Base-by-base conservation (phyloP, 2,329 filamentous ascomycete genomes). In the Colletotrichum lindemuthianum region DNA sequence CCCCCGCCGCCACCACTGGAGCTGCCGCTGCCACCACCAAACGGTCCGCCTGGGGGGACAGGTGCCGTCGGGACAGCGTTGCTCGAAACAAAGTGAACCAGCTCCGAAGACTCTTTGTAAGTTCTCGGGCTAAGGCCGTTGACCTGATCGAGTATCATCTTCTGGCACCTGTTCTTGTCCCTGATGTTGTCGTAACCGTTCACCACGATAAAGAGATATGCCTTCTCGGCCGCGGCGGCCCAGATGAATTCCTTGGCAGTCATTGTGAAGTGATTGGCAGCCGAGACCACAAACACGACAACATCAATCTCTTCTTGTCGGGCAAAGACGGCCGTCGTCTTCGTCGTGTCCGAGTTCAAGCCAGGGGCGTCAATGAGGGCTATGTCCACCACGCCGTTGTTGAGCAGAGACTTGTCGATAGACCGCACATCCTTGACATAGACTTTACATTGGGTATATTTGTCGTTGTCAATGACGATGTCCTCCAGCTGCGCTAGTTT, bases 301-400 rank as follows among this genome's bases (percentile, higher is more conserved):
- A 99, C 96, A 71, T 99, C 96, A 68, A 99, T 99, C 78, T 99
- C 96, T 76, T 99, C 96, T 74, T 99, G 96, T 61, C 96, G 86
- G 32, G 96, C 96, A 76, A 99, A 99, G 7, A 99, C 92, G 16
- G 96, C 96, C 1, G 96, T 99, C 0, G 96, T 99, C 80, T 98
- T 97, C 49, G 97, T 89, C 1, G 95, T 98, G 75, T 99, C 95
- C 24, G 92, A 93, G 78, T 99, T 99, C 57, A 99, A 84, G 36
- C 96, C 96, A 2, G 96, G 96, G 0, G 96, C 96, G 77, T 99
- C 96, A 69, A 99, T 99, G 57, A 99, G 85, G 1, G 96, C 94
- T 75, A 99, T 99, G 73, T 99, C 96, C 45, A 99, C 96, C 1
- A 98, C 94, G 10, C 96, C 96, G 70, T 99, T 99, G 80, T 97